Percentiles rank a stretch among this genome's conserved stretches.
Conservation (phyloP, 169 alveolate genomes). For the Theileria annulata region DNA sequence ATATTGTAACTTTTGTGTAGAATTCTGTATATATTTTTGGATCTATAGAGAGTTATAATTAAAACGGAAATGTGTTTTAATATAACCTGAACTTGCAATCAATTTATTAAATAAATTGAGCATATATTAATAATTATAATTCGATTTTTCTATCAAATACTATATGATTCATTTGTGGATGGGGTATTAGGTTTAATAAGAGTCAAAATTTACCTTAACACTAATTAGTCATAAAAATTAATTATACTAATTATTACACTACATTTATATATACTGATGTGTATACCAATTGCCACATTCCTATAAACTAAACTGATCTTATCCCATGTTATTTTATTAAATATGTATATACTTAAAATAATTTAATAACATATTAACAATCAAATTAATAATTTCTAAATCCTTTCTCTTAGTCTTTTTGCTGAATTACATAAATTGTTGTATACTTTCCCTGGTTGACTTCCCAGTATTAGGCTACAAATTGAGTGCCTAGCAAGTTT, state of each 20-base stretch:
- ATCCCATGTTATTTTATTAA: neutral
- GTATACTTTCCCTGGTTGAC: conserved; percentile 96
- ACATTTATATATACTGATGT: neutral
- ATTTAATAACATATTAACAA: too few relatives aligned
- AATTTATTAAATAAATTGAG: neutral
- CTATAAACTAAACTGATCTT: neutral
- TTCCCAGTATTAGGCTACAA: conserved; percentile 96
- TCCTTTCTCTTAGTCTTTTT: conserved; percentile 89
- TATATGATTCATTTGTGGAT: neutral
- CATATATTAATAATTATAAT: neutral
- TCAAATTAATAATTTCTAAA: conserved; percentile 31
- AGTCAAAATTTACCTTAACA: neutral
- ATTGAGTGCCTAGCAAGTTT: conserved; percentile 96
- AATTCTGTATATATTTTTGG: neutral
- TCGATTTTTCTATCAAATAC: neutral
- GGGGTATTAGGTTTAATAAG: neutral
- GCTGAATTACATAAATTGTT: conserved; percentile 89
- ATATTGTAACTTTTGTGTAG: neutral
- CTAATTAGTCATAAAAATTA: neutral
- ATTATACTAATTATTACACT: neutral
- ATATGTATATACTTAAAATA: neutral
- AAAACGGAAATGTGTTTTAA: neutral
- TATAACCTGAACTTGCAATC: neutral
- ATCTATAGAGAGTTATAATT: neutral
- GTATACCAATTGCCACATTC: neutral